These are phyloP conservation scores for Misopates orontium DNA, from an alignment of 257 asterid genomes.

Conservation along the genomic window DNA sequence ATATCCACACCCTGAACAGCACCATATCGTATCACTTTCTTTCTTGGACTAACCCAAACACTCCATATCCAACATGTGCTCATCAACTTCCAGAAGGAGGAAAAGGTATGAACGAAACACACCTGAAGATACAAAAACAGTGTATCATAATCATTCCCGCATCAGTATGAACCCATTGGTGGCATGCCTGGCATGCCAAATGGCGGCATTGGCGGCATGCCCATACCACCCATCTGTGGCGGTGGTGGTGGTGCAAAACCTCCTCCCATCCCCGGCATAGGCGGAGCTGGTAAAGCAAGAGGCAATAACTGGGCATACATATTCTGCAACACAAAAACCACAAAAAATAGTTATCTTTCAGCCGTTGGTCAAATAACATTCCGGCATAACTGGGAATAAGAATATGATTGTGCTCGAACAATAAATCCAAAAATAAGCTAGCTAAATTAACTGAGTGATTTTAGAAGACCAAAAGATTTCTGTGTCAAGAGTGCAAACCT, in stretches of 20 bases:
- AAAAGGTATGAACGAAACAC: constrained; percentile 17
- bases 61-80: constrained; percentile 17
- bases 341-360: constrained; percentile 2
- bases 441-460: neutral
- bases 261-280: constrained; percentile 59
- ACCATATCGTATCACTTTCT: constrained; percentile 33
- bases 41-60: constrained; percentile 16
- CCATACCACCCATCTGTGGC: constrained; percentile 59
- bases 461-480: neutral
- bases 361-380: neutral
- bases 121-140: constrained; percentile 21
- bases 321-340: constrained; percentile 39
- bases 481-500: constrained; percentile 34
- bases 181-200: constrained; percentile 46
- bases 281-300: constrained; percentile 61
- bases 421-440: neutral
- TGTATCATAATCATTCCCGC: constrained; percentile 5
- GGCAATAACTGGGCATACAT: constrained; percentile 62
- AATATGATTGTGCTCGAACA: neutral
- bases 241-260: constrained; percentile 37
- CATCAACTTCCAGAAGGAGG: constrained; percentile 17
- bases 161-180: constrained; percentile 54
- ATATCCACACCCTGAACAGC: constrained; percentile 34
- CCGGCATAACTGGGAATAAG: neutral
- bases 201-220: constrained; percentile 64